These are phyloP conservation scores for Phyllosticta ampelicida DNA, from an alignment of 2,329 filamentous ascomycete species.

Conservation along the genomic window DNA sequence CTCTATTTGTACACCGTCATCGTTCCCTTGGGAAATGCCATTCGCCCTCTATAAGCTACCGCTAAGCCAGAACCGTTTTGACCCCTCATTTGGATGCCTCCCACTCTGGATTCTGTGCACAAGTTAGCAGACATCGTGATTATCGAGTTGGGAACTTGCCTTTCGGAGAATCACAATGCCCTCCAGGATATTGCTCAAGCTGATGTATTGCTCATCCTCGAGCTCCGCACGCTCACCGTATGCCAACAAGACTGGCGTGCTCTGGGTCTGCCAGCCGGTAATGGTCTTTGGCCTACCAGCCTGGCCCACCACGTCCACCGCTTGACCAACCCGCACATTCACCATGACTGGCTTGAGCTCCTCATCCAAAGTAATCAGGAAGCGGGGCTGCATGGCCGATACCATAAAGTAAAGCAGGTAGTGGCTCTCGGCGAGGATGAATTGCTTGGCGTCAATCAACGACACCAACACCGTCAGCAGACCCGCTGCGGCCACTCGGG, in stretches of 20 bases:
- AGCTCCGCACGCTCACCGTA: conserved; percentile 93
- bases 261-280: conserved; percentile 98
- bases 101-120: conserved; percentile 35
- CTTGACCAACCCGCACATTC: conserved; percentile 94
- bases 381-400: conserved; percentile 91
- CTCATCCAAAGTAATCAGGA: conserved; percentile 93
- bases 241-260: conserved; percentile 90
- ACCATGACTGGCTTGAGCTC: conserved; percentile 86
- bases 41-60: background rate
- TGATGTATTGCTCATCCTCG: conserved; percentile 95
- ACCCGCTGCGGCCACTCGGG: conserved; percentile 79
- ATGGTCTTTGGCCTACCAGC: conserved; percentile 97
- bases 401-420: conserved; percentile 97
- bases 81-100: conserved; percentile 20
- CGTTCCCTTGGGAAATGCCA: background rate
- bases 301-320: conserved; percentile 95
- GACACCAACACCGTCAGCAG: conserved; percentile 83
- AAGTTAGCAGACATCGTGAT: conserved; percentile 11
- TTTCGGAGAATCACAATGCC: conserved; percentile 94
- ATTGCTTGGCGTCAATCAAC: conserved; percentile 91
- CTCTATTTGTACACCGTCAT: conserved; percentile 8
- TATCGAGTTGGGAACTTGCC: conserved; percentile 45
- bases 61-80: background rate
- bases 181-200: conserved; percentile 81
- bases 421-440: conserved; percentile 60